Percentiles rank a stretch among this genome's conserved stretches.
Evolutionary conservation across 257 asterid genomes (phyloP).

Genomic region (Phtheirospermum japonicum): DNA sequence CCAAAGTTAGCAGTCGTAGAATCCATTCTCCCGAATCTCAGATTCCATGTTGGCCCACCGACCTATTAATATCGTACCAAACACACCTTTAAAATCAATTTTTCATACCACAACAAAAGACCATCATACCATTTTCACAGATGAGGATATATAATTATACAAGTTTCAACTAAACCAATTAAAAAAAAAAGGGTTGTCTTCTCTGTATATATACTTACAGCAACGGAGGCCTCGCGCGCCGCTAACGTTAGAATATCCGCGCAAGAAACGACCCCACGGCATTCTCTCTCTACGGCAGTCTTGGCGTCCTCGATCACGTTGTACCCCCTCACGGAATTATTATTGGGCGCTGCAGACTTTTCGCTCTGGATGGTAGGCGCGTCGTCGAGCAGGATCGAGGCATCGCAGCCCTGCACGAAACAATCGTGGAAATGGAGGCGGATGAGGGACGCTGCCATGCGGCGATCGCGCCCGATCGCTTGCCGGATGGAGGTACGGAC

Average conservation of each 20-base stretch:
- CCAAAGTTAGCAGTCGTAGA: constrained; percentile 41
- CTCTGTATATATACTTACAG: constrained; percentile 34
- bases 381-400: constrained; percentile 43
- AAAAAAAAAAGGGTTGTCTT: too few species aligned
- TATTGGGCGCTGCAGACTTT: constrained; percentile 38
- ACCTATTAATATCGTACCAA: constrained; percentile 27
- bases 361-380: constrained; percentile 36
- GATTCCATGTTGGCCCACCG: constrained; percentile 50
- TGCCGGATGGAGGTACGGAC: constrained; percentile 36
- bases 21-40: constrained; percentile 48
- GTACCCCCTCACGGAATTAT: constrained; percentile 37
- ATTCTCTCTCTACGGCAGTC: constrained; percentile 37
- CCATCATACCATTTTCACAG: neutral
- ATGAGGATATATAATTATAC: too few species aligned
- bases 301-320: constrained; percentile 42
- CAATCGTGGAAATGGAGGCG: constrained; percentile 59
- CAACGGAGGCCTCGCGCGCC: constrained; percentile 42
- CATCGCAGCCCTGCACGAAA: constrained; percentile 51
- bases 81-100: too few species aligned
- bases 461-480: constrained; percentile 29
- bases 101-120: too few species aligned
- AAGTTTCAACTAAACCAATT: neutral
- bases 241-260: constrained; percentile 51
- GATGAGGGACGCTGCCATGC: constrained; percentile 52
- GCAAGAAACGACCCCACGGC: constrained; percentile 53